Evolutionary conservation across 169 alveolate genomes (phyloP).

Genomic region (Cryptosporidium muris): DNA sequence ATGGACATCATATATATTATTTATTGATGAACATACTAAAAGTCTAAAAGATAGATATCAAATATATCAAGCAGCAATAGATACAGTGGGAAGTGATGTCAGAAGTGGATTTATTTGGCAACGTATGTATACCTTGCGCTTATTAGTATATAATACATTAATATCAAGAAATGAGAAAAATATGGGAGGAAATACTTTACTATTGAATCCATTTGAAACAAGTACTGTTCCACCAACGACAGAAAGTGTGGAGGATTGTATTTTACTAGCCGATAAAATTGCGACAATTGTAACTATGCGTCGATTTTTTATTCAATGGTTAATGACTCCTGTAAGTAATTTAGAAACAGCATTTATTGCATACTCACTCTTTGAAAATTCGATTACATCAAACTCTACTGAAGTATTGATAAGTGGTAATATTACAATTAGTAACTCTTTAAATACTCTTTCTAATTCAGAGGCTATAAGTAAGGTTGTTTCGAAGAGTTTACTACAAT

Average conservation of each 20-base stretch:
- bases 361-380: constrained; percentile 53
- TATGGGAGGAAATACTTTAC: constrained; percentile 27
- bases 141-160: constrained; percentile 51
- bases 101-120: constrained; percentile 70
- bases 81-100: constrained; percentile 56
- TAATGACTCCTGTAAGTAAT: constrained; percentile 61
- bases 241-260: constrained; percentile 39
- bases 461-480: constrained; percentile 54
- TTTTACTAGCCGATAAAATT: constrained; percentile 34
- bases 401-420: background rate
- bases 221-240: constrained; percentile 48
- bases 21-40: constrained; percentile 20
- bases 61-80: constrained; percentile 49
- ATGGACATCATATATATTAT: constrained; percentile 49
- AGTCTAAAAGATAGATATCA: constrained; percentile 45
- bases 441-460: constrained; percentile 21
- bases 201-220: constrained; percentile 66
- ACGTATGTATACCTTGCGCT: constrained; percentile 54
- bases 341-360: constrained; percentile 71
- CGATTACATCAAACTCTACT: constrained; percentile 31
- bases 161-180: constrained; percentile 42
- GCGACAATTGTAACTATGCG: constrained; percentile 60
- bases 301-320: constrained; percentile 60
- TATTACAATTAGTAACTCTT: background rate
- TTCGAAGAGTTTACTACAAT: constrained; percentile 40